These are phyloP conservation scores for Pythium pectinolyticum DNA, from an alignment of 352 stramenopile species.

Conservation along the genomic window DNA sequence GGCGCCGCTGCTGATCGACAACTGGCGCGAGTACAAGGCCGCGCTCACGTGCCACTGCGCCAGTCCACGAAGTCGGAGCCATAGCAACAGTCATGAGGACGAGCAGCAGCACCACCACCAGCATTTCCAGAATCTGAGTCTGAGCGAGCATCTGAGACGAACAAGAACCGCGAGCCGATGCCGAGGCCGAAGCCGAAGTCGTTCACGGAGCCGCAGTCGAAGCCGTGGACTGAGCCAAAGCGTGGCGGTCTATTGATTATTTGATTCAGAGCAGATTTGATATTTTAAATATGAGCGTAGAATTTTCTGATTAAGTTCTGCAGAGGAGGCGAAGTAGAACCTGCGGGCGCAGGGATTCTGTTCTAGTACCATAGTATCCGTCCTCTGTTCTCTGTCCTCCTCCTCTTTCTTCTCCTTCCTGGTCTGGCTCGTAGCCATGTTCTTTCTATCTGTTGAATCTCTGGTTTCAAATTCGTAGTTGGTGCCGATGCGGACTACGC, in stretches of 20 bases:
- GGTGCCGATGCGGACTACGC: too few relatives aligned
- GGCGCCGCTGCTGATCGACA: conserved; percentile 54
- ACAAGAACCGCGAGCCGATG: neutral
- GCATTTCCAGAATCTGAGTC: too few relatives aligned
- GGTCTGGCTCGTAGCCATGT: too few relatives aligned
- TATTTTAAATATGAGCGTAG: conserved; percentile 7
- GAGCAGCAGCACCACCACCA: conserved; percentile 3
- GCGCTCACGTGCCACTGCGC: conserved; percentile 56
- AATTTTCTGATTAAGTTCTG: neutral
- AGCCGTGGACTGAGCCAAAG: neutral
- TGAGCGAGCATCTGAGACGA: neutral
- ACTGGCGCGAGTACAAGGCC: conserved; percentile 62
- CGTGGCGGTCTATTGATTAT: neutral
- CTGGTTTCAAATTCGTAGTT: too few relatives aligned
- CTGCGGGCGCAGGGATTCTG: too few relatives aligned
- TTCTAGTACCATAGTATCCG: too few relatives aligned
- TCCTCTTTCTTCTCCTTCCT: too few relatives aligned
- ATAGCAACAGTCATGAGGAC: conserved; percentile 2
- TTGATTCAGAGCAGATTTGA: too few relatives aligned
- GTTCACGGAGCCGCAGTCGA: neutral
- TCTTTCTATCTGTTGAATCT: too few relatives aligned
- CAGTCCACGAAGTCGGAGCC: conserved; percentile 1
- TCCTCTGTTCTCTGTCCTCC: too few relatives aligned
- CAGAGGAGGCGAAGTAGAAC: too few relatives aligned
- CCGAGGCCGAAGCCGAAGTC: neutral